These are phyloP conservation scores for Novymonas esmeraldas DNA, from an alignment of 208 protist species.

Conservation along the genomic window DNA sequence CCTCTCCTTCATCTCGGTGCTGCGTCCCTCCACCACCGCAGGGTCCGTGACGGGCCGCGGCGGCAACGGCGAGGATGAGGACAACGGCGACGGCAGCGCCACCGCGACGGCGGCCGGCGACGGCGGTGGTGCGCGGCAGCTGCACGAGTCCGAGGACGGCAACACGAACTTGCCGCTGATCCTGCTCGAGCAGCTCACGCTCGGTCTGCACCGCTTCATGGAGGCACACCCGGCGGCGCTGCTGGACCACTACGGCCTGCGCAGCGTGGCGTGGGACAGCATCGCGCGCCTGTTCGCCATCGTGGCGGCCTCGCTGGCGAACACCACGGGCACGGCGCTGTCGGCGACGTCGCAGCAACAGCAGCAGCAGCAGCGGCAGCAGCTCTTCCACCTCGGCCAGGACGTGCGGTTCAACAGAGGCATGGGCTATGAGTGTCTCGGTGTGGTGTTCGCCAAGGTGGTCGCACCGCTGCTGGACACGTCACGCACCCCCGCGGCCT, in stretches of 20 bases:
- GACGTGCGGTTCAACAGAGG: slow-evolving; percentile 90
- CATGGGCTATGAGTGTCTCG: slow-evolving; percentile 85
- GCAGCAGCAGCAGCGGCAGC: not conserved
- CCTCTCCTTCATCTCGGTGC: slow-evolving; percentile 80
- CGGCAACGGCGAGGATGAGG: slow-evolving; percentile 3
- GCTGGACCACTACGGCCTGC: slow-evolving; percentile 61
- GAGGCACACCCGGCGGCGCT: slow-evolving; percentile 32
- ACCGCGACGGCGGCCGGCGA: not conserved
- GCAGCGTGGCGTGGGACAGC: slow-evolving; percentile 60
- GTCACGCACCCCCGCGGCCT: not conserved
- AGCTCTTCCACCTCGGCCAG: slow-evolving; percentile 54
- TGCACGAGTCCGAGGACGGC: slow-evolving; percentile 83
- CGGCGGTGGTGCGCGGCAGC: no score
- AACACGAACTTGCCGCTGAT: slow-evolving; percentile 91
- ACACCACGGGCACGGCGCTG: not conserved
- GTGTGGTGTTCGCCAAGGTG: slow-evolving; percentile 83
- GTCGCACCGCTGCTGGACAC: slow-evolving; percentile 76
- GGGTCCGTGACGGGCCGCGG: not conserved
- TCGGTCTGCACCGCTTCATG: slow-evolving; percentile 72
- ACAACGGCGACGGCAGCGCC: slow-evolving; percentile 5
- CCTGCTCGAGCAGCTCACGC: slow-evolving; percentile 78
- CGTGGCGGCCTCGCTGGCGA: slow-evolving; percentile 48
- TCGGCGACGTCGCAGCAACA: not conserved
- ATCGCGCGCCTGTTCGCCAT: slow-evolving; percentile 69
- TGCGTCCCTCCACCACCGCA: slow-evolving; percentile 43